Base-by-base conservation (phyloP, 257 asterid genomes). In the Primulina huaijiensis region DNA sequence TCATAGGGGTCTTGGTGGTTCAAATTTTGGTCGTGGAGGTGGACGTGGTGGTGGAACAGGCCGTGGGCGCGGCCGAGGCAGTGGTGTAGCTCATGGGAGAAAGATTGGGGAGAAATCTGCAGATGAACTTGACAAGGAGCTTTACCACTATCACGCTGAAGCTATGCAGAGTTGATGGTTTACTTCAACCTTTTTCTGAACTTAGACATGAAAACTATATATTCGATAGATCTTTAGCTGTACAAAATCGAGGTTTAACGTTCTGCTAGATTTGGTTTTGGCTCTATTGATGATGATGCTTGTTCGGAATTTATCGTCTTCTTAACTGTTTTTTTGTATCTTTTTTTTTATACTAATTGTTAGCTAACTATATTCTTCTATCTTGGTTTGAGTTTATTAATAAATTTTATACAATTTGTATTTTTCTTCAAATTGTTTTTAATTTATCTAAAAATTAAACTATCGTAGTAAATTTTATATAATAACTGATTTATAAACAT, bases 51-150 rank as follows among this genome's bases (percentile, higher is more conserved):
- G 77, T 3, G 79, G 85, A 0, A 53, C 74, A 0, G 82, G 85
- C 0, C 80, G 82, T 0, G 83, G 85, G 0, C 55, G 82, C 17
- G 75, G 78, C 10, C 69, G 87, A 2, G 79, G 90, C 0, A 79
- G 84, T 27, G 95, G 87, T 12, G 89, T 86, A 1, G 65, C 66
- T 9, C 81, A 69, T 16, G 80, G 87, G 79, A 74, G 66, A 21
- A 87, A 83, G 86, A 88, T 23, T 0, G 75, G 62, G 38, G 89
- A 81, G 53, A 92, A 90, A 74, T 82, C 96, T 0, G 99, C 91
- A 29, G 97, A 87, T 71, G 86, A 93, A 9, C 96, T 90, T 29
- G 96, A 93, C 87, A 93, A 87, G 79, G 99, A 93, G 77, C 83
- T 93, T 46, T 96, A 93, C 23, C 86, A 65, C 69, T 89, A 93